These are phyloP conservation scores for Mortierella sp. DNA, from an alignment of 371 early-diverging fungal genomes.

Conservation along the genomic window DNA sequence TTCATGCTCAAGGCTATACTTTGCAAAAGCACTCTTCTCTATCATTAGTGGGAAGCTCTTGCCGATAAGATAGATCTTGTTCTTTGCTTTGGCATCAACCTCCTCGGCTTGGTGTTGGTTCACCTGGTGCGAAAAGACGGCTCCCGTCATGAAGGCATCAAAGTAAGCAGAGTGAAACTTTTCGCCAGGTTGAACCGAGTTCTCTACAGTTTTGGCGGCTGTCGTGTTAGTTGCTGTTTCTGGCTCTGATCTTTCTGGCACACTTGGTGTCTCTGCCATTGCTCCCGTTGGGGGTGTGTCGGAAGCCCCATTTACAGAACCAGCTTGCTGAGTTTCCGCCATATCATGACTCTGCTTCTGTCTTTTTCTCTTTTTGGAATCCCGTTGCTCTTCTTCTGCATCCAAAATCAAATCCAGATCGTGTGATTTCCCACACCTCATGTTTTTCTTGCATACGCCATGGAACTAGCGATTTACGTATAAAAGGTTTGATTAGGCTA, in stretches of 20 bases:
- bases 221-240: neutral
- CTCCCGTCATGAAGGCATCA: slow-evolving; percentile 97
- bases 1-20: slow-evolving; percentile 46
- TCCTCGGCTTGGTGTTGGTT: slow-evolving; percentile 33
- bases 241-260: neutral
- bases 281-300: neutral
- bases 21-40: slow-evolving; percentile 67
- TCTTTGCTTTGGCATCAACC: slow-evolving; percentile 54
- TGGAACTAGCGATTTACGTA: slow-evolving; percentile 62
- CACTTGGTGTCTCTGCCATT: neutral
- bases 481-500: neutral
- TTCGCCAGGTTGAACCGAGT: slow-evolving; percentile 21
- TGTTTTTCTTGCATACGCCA: slow-evolving; percentile 77
- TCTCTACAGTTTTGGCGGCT: slow-evolving; percentile 2
- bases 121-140: slow-evolving; percentile 75
- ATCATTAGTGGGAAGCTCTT: slow-evolving; percentile 72
- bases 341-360: slow-evolving; percentile 8
- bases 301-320: neutral
- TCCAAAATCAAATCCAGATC: slow-evolving; percentile 87
- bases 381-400: slow-evolving; percentile 62
- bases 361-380: slow-evolving; percentile 42
- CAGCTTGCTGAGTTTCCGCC: slow-evolving; percentile 7
- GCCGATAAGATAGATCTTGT: slow-evolving; percentile 82
- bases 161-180: slow-evolving; percentile 87
- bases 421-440: slow-evolving; percentile 77